Evolutionary conservation across 257 asterid genomes (phyloP).

Genomic region (Penstemon eatonii): DNA sequence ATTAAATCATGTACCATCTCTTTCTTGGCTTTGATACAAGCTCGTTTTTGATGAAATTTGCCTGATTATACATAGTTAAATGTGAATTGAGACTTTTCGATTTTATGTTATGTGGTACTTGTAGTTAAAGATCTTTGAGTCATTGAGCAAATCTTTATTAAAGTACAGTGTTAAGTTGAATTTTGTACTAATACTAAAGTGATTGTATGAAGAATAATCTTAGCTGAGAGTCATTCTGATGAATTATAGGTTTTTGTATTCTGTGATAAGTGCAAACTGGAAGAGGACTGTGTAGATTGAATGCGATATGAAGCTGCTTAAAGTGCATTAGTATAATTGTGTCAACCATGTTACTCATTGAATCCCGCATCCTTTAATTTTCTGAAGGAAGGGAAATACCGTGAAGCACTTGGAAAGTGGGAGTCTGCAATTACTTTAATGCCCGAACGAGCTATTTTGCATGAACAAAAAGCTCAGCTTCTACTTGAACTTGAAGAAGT

Average conservation of each 20-base stretch:
- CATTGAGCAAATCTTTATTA: too few species aligned
- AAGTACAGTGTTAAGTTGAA: background rate
- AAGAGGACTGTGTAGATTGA: background rate
- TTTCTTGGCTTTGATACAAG: background rate
- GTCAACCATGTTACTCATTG: conserved; percentile 3
- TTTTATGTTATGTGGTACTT: background rate
- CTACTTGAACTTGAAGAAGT: conserved; percentile 88
- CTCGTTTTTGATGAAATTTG: too few species aligned
- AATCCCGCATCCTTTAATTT: conserved; percentile 10
- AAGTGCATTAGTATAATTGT: background rate
- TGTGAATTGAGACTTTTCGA: background rate
- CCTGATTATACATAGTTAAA: background rate
- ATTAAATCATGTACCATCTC: background rate
- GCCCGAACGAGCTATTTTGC: conserved; percentile 74
- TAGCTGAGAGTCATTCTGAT: background rate
- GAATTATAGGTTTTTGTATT: conserved; percentile 1
- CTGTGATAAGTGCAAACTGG: conserved; percentile 2
- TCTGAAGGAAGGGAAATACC: conserved; percentile 65
- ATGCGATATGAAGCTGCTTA: conserved; percentile 1
- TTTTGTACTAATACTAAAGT: background rate
- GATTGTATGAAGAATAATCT: background rate
- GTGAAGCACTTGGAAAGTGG: conserved; percentile 93
- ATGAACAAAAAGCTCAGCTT: conserved; percentile 91
- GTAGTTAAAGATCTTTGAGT: background rate
- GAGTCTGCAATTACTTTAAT: conserved; percentile 68